Evolutionary conservation across 192 early-diverging fungal species (phyloP).

Genomic region (Martensiomyces pterosporus): DNA sequence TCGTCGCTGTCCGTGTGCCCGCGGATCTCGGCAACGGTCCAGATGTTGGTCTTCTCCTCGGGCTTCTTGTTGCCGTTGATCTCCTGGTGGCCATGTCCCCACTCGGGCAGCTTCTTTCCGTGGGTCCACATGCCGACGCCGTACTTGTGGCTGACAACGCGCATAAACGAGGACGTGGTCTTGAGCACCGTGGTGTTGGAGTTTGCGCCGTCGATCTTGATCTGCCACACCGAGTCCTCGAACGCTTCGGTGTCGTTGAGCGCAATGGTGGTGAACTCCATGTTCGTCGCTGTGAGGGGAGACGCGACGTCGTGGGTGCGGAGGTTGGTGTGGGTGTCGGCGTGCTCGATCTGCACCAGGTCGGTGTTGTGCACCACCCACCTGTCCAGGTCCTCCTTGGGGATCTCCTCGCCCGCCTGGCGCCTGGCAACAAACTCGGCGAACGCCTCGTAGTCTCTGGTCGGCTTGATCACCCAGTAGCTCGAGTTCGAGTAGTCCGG

Average conservation of each 20-base stretch:
- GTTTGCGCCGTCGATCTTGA: conserved; percentile 54
- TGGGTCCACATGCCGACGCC: conserved; percentile 83
- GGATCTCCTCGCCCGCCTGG: conserved; percentile 21
- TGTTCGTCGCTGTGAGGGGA: conserved; percentile 69
- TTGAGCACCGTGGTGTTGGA: conserved; percentile 18
- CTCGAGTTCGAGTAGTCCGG: conserved; percentile 59
- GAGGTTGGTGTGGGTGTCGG: conserved; percentile 53
- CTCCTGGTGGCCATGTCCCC: conserved; percentile 86
- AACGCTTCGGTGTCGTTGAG: conserved; percentile 28
- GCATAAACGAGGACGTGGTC: conserved; percentile 39
- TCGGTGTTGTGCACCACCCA: conserved; percentile 58
- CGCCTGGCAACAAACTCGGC: conserved; percentile 20
- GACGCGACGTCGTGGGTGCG: conserved; percentile 79
- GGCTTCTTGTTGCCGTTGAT: conserved; percentile 97
- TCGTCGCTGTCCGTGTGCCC: conserved; percentile 56
- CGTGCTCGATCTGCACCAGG: conserved; percentile 61
- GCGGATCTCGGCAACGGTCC: conserved; percentile 74
- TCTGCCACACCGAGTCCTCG: conserved; percentile 55
- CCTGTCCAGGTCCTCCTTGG: conserved; percentile 33
- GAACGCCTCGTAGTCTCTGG: conserved; percentile 11
- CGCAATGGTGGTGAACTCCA: conserved; percentile 70
- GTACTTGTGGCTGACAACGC: conserved; percentile 54
- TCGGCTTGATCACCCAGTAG: conserved; percentile 62
- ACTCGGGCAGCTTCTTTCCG: conserved; percentile 72
- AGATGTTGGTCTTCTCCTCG: conserved; percentile 64